Conservation (phyloP, 345 rosid species). For the Sonneratia alba region DNA sequence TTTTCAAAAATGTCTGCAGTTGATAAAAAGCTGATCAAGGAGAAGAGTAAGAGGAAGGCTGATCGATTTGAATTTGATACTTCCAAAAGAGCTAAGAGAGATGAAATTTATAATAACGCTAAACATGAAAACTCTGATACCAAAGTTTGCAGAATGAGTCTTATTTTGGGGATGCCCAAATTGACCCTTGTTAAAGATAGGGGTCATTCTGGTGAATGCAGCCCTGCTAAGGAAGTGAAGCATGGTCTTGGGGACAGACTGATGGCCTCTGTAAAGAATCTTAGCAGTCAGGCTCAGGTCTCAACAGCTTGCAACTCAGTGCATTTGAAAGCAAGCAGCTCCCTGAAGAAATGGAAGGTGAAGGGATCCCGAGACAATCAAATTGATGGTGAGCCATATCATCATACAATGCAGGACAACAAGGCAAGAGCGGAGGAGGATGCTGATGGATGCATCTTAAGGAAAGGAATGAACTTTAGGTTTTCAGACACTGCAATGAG, state of each 20-base stretch:
- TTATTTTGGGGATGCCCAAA: constrained; percentile 16
- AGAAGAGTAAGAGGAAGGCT: constrained; percentile 37
- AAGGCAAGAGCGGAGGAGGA: constrained; percentile 24
- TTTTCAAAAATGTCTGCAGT: constrained; percentile 21
- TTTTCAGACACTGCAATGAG: constrained; percentile 17
- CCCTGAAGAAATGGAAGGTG: constrained; percentile 36
- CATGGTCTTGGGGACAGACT: constrained; percentile 22
- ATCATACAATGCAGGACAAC: constrained; percentile 11
- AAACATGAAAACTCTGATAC: constrained; percentile 11
- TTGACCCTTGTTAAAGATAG: constrained; percentile 20
- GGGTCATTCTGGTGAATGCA: constrained; percentile 16
- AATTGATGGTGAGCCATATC: constrained; percentile 6
- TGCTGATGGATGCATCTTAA: constrained; percentile 20
- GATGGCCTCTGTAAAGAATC: constrained; percentile 21
- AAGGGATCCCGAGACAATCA: constrained; percentile 12
- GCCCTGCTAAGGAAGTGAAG: constrained; percentile 21
- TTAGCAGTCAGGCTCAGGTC: constrained; percentile 28
- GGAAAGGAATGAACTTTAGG: constrained; percentile 27
- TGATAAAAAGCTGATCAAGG: constrained; percentile 24
- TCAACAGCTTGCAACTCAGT: constrained; percentile 32
- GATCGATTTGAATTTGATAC: constrained; percentile 23
- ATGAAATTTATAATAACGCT: constrained; percentile 15
- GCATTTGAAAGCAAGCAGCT: constrained; percentile 22
- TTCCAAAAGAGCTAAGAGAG: constrained; percentile 33
- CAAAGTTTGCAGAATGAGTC: constrained; percentile 12